Evolutionary conservation across 305 asterid genomes (phyloP).

Genomic region (Vinca major): DNA sequence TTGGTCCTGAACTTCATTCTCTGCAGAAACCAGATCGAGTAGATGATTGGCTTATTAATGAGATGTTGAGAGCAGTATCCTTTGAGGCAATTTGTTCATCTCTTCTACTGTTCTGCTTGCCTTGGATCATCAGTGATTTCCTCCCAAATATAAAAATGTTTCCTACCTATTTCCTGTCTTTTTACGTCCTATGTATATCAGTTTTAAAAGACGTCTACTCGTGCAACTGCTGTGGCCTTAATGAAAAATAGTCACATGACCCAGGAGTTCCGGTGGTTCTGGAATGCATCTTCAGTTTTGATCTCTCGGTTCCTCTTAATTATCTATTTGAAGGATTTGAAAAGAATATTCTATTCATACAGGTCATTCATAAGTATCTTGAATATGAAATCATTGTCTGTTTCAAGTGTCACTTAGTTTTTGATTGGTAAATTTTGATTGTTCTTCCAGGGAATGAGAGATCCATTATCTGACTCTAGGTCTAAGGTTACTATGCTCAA

Average conservation of each 20-base stretch:
- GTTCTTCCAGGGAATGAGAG: constrained; percentile 70
- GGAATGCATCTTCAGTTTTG: constrained; percentile 77
- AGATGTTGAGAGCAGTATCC: constrained; percentile 98
- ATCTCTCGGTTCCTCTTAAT: constrained; percentile 79
- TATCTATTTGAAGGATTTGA: constrained; percentile 59
- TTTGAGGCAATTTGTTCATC: constrained; percentile 1
- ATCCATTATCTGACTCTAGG: constrained; percentile 54
- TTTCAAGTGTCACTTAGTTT: constrained; percentile 1
- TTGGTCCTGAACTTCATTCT: constrained; percentile 16
- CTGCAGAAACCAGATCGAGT: constrained; percentile 60
- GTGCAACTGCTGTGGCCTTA: constrained; percentile 32
- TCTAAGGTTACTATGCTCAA: constrained; percentile 43
- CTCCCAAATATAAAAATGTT: not conserved
- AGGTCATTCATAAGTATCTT: constrained; percentile 33
- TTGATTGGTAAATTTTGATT: constrained; percentile 7
- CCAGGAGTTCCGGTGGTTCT: constrained; percentile 69
- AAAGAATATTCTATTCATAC: constrained; percentile 52
- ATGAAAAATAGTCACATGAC: constrained; percentile 52
- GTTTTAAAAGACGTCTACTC: not conserved
- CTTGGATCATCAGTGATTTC: not conserved
- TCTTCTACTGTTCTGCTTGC: not conserved
- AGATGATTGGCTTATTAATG: constrained; percentile 57
- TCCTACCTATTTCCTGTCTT: constrained; percentile 2
- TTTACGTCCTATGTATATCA: not conserved
- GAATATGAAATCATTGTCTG: constrained; percentile 11